Conservation (phyloP, 805 yeast species). For the Candida boleticola region DNA sequence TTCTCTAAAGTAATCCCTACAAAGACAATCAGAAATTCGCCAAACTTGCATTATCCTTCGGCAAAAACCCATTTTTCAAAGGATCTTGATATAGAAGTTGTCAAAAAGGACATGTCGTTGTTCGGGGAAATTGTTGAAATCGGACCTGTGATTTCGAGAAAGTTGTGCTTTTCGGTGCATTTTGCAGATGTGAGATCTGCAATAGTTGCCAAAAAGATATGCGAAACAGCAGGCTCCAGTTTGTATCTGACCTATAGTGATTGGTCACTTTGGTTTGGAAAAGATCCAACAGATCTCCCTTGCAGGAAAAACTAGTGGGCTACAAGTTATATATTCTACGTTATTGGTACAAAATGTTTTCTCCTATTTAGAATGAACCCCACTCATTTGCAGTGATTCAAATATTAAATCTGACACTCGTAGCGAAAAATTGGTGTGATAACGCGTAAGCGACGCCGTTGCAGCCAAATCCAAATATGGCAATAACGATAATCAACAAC, state of each 20-base stretch:
- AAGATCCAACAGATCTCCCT: conserved; percentile 62
- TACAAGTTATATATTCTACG: too few species aligned
- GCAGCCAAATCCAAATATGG: neutral
- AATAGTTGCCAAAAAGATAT: conserved; percentile 51
- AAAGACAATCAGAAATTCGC: conserved; percentile 20
- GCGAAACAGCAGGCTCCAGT: conserved; percentile 27
- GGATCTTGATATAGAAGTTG: conserved; percentile 43
- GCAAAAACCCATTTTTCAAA: conserved; percentile 40
- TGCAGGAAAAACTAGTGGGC: conserved; percentile 18
- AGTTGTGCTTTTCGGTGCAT: conserved; percentile 58
- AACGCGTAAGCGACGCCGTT: neutral
- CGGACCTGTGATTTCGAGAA: conserved; percentile 65
- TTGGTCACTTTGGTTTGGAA: conserved; percentile 68
- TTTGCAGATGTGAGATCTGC: conserved; percentile 61
- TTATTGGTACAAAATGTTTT: too few species aligned
- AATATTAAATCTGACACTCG: too few species aligned
- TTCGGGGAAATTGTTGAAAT: conserved; percentile 65
- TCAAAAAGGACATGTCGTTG: conserved; percentile 47
- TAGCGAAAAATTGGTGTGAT: neutral
- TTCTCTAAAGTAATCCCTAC: conserved; percentile 25
- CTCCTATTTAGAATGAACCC: too few species aligned
- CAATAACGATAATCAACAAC: neutral
- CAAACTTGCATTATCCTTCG: conserved; percentile 36
- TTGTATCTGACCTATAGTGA: conserved; percentile 47
- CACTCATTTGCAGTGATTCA: too few species aligned